Percentiles rank a stretch among this genome's conserved stretches.
These are phyloP conservation scores for Jaltomata sinuosa DNA, from an alignment of 257 asterid species.

Conservation along the genomic window DNA sequence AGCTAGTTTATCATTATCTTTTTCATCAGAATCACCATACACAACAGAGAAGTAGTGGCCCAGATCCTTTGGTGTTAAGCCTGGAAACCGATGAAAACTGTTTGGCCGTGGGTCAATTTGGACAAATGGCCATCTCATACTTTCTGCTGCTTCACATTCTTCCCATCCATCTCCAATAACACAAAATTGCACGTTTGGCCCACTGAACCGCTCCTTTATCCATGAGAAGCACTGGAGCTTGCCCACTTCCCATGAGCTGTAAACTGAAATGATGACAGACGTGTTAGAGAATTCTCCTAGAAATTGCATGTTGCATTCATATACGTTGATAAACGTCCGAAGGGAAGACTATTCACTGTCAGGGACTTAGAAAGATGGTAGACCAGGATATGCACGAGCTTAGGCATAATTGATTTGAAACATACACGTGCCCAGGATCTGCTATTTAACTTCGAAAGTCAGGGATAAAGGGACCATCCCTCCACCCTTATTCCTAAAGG, in stretches of 20 bases:
- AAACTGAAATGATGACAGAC: slow-evolving; percentile 33
- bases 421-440: not conserved
- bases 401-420: not conserved
- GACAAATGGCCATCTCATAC: slow-evolving; percentile 87
- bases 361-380: not conserved
- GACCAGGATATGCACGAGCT: not conserved
- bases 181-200: slow-evolving; percentile 59
- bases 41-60: slow-evolving; percentile 57
- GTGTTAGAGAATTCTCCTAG: not conserved
- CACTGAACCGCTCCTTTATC: slow-evolving; percentile 65
- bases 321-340: not conserved
- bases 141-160: slow-evolving; percentile 88
- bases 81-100: slow-evolving; percentile 72
- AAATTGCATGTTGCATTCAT: not conserved
- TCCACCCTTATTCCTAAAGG: not conserved
- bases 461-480: not conserved
- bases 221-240: slow-evolving; percentile 70
- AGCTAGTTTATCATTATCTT: slow-evolving; percentile 8
- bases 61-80: slow-evolving; percentile 61
- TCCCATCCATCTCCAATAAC: slow-evolving; percentile 91
- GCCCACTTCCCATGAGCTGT: slow-evolving; percentile 91
- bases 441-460: not conserved
- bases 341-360: not conserved
- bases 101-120: slow-evolving; percentile 54
- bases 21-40: slow-evolving; percentile 41